Evolutionary conservation across 2,329 filamentous ascomycete genomes (phyloP).

Genomic region (Ambrosiella xylebori): DNA sequence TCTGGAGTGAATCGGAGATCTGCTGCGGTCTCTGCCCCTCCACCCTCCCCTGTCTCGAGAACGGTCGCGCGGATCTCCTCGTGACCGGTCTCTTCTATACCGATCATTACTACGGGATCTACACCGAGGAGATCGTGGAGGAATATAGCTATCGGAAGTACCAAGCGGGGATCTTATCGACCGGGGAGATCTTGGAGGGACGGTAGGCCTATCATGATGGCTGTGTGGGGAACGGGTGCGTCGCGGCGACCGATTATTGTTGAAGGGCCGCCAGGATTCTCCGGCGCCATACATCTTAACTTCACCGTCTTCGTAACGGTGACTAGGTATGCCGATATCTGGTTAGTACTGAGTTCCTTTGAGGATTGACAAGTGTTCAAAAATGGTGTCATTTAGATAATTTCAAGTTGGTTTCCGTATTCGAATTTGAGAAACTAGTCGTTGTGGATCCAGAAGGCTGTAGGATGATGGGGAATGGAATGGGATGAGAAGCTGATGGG

Average conservation of each 20-base stretch:
- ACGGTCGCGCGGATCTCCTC: slow-evolving; percentile 21
- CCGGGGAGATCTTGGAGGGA: slow-evolving; percentile 20
- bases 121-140: slow-evolving; percentile 26
- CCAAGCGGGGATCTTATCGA: slow-evolving; percentile 23
- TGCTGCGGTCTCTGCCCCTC: slow-evolving; percentile 15
- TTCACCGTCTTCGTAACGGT: slow-evolving; percentile 43
- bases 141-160: slow-evolving; percentile 29
- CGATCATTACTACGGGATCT: slow-evolving; percentile 27
- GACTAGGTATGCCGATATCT: not conserved
- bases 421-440: not conserved
- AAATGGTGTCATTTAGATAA: not conserved
- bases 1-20: slow-evolving; percentile 20
- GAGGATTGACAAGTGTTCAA: not conserved
- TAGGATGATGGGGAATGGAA: not conserved
- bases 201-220: slow-evolving; percentile 18
- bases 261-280: slow-evolving; percentile 43
- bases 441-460: not conserved
- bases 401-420: not conserved
- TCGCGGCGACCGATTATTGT: slow-evolving; percentile 27
- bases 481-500: not conserved
- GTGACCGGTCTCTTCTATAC: slow-evolving; percentile 26
- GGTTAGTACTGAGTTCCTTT: not conserved
- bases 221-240: slow-evolving; percentile 17
- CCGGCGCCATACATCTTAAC: slow-evolving; percentile 44
- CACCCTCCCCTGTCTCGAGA: slow-evolving; percentile 15